phyloP scores from a whole-genome alignment of 139 green algal genomes.

The Coccomyxa sp. region DNA sequence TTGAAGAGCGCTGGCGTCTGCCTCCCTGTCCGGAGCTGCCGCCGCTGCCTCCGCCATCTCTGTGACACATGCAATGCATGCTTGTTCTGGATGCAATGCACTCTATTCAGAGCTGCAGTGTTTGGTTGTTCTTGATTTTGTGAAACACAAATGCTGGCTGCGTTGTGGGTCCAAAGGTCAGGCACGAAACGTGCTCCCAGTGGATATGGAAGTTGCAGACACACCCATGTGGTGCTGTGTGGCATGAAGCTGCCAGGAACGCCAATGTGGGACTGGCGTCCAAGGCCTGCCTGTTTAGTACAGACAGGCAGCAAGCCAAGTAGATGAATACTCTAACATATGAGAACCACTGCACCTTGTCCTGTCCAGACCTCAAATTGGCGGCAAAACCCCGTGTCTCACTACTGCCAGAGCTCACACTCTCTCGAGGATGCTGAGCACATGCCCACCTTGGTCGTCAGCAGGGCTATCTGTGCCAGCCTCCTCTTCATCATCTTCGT shows the following conservation, averaged over 20 bases:
- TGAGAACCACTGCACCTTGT: not conserved
- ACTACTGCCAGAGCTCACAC: not conserved
- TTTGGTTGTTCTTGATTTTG: no score
- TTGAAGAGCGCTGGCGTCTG: not conserved
- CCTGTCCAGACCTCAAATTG: not conserved
- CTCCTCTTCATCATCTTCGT: slow-evolving; percentile 14
- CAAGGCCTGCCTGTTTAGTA: not conserved
- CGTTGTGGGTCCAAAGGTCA: not conserved
- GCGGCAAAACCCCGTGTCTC: not conserved
- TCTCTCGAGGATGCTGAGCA: not conserved
- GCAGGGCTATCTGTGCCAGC: not conserved
- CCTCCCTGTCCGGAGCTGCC: not conserved
- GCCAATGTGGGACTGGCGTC: not conserved
- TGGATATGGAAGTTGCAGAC: slow-evolving; percentile 3
- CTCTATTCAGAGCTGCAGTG: no score
- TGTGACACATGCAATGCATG: not conserved
- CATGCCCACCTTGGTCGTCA: not conserved
- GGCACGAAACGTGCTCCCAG: slow-evolving; percentile 4
- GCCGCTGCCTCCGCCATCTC: not conserved
- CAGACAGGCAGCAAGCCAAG: not conserved
- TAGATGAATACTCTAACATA: not conserved
- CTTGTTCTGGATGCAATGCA: not conserved
- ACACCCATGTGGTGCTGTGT: not conserved
- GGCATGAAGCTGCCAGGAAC: not conserved
- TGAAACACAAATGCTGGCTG: not conserved